Evolutionary conservation across 1,139 yeast species (phyloP), one percentile per base, ranked within the genome.

Genomic region (Blastobotrys petasosporus): DNA sequence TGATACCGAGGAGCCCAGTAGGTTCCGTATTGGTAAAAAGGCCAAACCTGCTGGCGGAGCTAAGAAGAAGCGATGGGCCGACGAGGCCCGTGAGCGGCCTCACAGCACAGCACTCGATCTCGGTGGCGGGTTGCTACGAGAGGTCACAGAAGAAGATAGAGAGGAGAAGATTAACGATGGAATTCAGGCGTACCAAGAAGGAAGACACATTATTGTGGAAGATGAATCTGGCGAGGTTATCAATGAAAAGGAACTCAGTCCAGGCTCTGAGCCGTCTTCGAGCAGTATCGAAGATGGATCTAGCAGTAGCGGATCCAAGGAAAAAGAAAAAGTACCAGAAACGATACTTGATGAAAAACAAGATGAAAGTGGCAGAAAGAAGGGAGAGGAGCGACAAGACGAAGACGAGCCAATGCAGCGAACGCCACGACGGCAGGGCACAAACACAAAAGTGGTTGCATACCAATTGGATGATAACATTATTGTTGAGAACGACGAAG

Each of bases 401-500:
- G 44, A n/a, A 34, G 35, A 25, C 30, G 34, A 15, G 39, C 40
- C 29, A 23, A 23, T 4, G 20, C 33, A 2, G 37, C 37, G n/a
- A 38, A 39, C 9, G 30, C 9, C 15, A 39, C 28, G 29, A 30
- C 30, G 10, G 30, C 40, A 12, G 23, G 38, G 47, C 15, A 45
- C 37, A 10, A 54, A 54, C 6, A 47, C 47, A 29, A 56, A 67
- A 51, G 77, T 74, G 39, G 70, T 64, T 56, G 87, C 85, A 1
- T 82, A 74, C 57, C 77, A 76, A 58, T 67, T 79, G 42, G 94
- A 82, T 59, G 79, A 87, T 59, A 73, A 81, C 52, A 77, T 92
- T 48, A 74, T 88, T 50, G 82, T 92, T 52, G 98, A 92, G 64
- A 85, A 88, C 60, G 87, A 78, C 40, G 95, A 88, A 32, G 98